Conservation (phyloP, 148 eudicot genomes). For the Rhododendron henanense region DNA sequence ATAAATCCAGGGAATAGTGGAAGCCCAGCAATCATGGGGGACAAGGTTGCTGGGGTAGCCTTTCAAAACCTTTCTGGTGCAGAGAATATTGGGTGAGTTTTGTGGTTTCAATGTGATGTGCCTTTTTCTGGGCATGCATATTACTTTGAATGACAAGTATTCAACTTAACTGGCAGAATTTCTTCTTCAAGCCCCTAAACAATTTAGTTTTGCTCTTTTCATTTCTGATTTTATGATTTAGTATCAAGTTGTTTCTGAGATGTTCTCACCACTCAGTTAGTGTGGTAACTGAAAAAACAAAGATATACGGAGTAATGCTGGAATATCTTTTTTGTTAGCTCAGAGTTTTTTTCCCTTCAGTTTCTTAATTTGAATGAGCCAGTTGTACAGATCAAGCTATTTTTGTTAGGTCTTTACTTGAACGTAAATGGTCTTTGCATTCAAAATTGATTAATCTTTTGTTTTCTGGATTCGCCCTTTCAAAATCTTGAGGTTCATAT, state of each 20-base stretch:
- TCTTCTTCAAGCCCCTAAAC: not conserved
- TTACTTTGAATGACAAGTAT: not conserved
- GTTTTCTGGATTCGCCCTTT: not conserved
- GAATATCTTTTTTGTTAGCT: not conserved
- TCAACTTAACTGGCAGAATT: not conserved
- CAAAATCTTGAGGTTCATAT: not conserved
- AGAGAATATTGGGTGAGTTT: conserved; percentile 90
- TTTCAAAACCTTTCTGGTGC: conserved; percentile 97
- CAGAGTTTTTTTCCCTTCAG: not conserved
- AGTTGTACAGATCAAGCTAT: not conserved
- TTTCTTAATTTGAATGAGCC: not conserved
- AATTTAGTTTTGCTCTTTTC: not conserved
- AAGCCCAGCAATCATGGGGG: conserved; percentile 97
- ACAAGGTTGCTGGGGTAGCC: conserved; percentile 96
- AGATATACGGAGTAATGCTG: not conserved
- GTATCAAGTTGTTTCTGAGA: not conserved
- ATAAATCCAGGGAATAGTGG: conserved; percentile 99
- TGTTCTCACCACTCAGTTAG: not conserved
- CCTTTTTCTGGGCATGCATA: not conserved
- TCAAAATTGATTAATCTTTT: not conserved
- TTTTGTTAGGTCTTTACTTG: not conserved
- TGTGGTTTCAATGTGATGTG: not conserved
- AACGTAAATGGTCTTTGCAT: not conserved
- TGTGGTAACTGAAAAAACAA: not conserved
- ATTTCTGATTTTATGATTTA: not conserved